Evolutionary conservation across 2,329 filamentous ascomycete species (phyloP).

Genomic region (Geoglossum cookeanum): DNA sequence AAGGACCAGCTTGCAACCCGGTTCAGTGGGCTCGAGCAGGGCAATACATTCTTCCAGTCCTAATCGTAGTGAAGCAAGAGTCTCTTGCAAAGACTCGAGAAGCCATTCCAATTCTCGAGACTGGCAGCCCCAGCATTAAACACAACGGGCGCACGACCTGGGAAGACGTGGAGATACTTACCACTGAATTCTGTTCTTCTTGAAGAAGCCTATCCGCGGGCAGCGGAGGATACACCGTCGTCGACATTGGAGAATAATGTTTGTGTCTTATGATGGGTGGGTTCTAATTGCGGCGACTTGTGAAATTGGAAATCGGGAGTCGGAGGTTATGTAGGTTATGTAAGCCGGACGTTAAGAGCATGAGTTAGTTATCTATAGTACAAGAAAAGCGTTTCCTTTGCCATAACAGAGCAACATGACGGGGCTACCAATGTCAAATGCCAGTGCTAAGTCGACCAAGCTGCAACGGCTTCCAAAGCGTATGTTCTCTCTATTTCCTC

Average conservation of each 20-base stretch:
- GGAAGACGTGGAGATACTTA: background rate
- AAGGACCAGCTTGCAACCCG: conserved; percentile 74
- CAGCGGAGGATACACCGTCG: background rate
- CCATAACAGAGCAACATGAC: background rate
- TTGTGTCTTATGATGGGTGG: background rate
- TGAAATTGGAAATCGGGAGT: background rate
- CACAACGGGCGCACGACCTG: background rate
- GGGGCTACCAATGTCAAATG: background rate
- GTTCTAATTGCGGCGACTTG: background rate
- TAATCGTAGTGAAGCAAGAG: conserved; percentile 39
- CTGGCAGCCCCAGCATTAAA: conserved; percentile 15
- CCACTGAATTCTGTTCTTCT: background rate
- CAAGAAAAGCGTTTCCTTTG: too few relatives aligned
- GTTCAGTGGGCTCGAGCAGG: conserved; percentile 66
- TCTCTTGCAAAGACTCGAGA: conserved; percentile 38
- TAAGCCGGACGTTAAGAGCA: too few relatives aligned
- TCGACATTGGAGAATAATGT: background rate
- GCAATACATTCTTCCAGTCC: conserved; percentile 79
- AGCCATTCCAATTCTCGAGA: conserved; percentile 45
- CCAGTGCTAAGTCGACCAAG: conserved; percentile 7
- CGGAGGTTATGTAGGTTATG: background rate
- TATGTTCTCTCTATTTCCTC: conserved; percentile 1
- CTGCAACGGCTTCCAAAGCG: conserved; percentile 11
- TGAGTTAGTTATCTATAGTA: too few relatives aligned
- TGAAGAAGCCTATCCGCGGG: background rate